phyloP scores from a whole-genome alignment of 2,329 filamentous ascomycete genomes.

The Cadophora malorum region DNA sequence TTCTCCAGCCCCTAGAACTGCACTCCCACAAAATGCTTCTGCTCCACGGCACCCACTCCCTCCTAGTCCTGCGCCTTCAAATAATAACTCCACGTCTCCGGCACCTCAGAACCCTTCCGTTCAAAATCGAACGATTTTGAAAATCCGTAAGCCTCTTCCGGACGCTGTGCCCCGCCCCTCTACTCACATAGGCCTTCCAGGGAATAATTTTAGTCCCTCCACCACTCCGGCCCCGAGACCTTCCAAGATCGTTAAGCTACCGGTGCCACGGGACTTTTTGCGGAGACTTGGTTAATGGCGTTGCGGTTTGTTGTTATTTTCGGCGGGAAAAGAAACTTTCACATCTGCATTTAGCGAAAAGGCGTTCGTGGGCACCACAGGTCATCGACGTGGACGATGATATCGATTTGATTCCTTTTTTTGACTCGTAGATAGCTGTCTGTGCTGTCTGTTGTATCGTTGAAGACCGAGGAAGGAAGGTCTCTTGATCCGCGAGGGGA shows the following conservation, averaged over 20 bases:
- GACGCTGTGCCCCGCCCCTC: slow-evolving; percentile 9
- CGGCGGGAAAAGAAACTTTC: slow-evolving; percentile 12
- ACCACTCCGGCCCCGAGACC: neutral
- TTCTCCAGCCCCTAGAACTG: slow-evolving; percentile 10
- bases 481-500: neutral
- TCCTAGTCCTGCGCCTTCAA: slow-evolving; percentile 21
- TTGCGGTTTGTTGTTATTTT: neutral
- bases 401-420: neutral
- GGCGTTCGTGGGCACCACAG: slow-evolving; percentile 27
- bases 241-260: slow-evolving; percentile 26
- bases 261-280: neutral
- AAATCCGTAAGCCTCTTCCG: slow-evolving; percentile 34
- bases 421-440: slow-evolving; percentile 17
- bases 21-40: slow-evolving; percentile 9
- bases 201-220: neutral
- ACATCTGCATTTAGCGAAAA: slow-evolving; percentile 42
- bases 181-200: neutral
- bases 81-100: slow-evolving; percentile 8
- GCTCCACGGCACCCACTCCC: slow-evolving; percentile 14
- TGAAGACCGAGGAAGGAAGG: neutral
- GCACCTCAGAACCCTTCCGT: neutral
- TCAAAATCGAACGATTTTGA: slow-evolving; percentile 5
- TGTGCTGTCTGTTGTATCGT: slow-evolving; percentile 14
- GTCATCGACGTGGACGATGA: slow-evolving; percentile 14
- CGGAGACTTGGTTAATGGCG: slow-evolving; percentile 12